These are phyloP conservation scores for Silene conica DNA, from an alignment of 148 eudicot species.

Conservation along the genomic window DNA sequence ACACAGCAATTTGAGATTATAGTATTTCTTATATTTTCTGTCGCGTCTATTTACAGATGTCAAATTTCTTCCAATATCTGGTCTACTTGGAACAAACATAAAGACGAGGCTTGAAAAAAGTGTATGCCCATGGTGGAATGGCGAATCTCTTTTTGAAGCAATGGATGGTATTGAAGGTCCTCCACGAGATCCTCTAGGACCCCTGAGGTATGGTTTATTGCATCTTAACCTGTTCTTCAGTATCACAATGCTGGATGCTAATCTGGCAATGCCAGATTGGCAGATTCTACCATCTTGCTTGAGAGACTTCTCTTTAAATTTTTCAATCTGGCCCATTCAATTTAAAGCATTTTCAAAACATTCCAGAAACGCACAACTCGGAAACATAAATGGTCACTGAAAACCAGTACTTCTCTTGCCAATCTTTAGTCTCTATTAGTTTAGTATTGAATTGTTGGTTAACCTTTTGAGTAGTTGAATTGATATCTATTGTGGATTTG, in stretches of 20 bases:
- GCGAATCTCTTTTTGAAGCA: constrained; percentile 88
- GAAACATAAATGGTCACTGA: no score
- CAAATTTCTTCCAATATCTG: constrained; percentile 87
- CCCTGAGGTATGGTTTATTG: constrained; percentile 55
- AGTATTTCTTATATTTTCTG: not conserved
- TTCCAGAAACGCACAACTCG: no score
- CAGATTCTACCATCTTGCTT: not conserved
- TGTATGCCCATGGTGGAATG: constrained; percentile 84
- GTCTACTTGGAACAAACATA: constrained; percentile 70
- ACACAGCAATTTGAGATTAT: not conserved
- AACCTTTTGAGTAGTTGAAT: no score
- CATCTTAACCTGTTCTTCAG: not conserved
- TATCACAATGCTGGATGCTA: not conserved
- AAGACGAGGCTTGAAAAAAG: constrained; percentile 59
- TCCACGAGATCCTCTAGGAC: constrained; percentile 76
- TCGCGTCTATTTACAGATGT: constrained; percentile 55
- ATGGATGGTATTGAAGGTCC: constrained; percentile 83
- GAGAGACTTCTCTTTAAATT: not conserved
- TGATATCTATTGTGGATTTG: no score
- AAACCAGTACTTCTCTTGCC: no score
- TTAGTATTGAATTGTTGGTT: no score
- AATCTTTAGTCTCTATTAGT: no score
- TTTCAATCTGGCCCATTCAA: no score
- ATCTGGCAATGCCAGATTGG: not conserved
- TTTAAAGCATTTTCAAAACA: no score